Evolutionary conservation across 2,329 filamentous ascomycete species (phyloP).

Genomic region (Helminthosporium solani): DNA sequence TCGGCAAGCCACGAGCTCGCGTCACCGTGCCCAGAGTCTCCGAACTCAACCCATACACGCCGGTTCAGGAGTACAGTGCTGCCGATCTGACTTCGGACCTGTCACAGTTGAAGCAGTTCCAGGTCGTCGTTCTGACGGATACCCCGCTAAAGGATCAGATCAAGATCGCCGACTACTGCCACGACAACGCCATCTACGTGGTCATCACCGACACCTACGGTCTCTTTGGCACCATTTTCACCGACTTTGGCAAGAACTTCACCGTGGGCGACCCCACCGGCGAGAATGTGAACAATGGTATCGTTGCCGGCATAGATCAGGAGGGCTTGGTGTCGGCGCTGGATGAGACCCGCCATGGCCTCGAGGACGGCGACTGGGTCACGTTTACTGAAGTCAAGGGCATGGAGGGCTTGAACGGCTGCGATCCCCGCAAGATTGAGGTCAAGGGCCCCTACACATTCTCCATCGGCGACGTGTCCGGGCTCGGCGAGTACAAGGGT

Average conservation of each 20-base stretch:
- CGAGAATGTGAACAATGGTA: constrained; percentile 82
- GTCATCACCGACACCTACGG: constrained; percentile 88
- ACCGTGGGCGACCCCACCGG: constrained; percentile 86
- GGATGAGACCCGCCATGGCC: constrained; percentile 90
- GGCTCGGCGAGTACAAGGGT: constrained; percentile 80
- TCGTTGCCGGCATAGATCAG: constrained; percentile 85
- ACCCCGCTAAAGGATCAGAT: constrained; percentile 79
- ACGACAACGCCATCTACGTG: constrained; percentile 88
- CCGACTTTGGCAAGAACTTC: constrained; percentile 94
- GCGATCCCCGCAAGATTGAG: constrained; percentile 83
- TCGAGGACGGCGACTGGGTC: constrained; percentile 95
- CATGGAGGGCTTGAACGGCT: constrained; percentile 82
- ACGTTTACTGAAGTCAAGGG: constrained; percentile 92
- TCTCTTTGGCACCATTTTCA: constrained; percentile 93
- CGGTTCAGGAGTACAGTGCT: constrained; percentile 70
- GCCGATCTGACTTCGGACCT: constrained; percentile 72
- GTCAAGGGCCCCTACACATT: constrained; percentile 97
- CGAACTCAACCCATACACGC: constrained; percentile 95
- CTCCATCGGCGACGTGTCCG: constrained; percentile 89
- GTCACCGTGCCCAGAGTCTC: constrained; percentile 86
- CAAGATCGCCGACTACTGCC: constrained; percentile 86
- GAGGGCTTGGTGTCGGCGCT: constrained; percentile 89
- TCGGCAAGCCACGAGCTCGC: constrained; percentile 86
- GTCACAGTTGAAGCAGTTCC: constrained; percentile 82
- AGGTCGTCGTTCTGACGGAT: constrained; percentile 88